phyloP scores from a whole-genome alignment of 345 rosid species.

The Psidium friedrichsthalianum region DNA sequence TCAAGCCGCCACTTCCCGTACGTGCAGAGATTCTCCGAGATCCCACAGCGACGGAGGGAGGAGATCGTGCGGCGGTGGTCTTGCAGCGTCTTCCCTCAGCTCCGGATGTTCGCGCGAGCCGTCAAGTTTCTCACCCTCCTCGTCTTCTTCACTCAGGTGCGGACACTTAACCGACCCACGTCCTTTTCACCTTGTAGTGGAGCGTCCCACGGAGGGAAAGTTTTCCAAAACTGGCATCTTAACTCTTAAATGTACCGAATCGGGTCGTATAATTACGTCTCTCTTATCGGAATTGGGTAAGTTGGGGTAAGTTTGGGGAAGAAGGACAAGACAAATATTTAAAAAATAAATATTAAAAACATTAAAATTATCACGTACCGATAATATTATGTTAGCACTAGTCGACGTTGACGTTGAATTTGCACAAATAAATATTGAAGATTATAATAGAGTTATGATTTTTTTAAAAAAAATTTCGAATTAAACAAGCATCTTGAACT shows the following conservation, averaged over 20 bases:
- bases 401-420: no score
- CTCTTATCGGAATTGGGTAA: no score
- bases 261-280: background rate
- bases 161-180: background rate
- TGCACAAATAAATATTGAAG: no score
- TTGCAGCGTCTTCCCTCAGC: conserved; percentile 24
- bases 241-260: background rate
- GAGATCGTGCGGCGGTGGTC: conserved; percentile 44
- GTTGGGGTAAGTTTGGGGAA: no score
- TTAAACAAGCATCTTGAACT: background rate
- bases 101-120: conserved; percentile 48
- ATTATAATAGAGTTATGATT: no score
- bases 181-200: background rate
- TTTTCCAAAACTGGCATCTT: background rate
- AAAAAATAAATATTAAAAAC: no score
- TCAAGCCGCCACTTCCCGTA: conserved; percentile 35
- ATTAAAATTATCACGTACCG: no score
- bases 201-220: background rate
- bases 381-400: no score
- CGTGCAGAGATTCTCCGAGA: conserved; percentile 31
- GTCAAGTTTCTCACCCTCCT: conserved; percentile 42
- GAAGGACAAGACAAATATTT: no score
- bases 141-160: conserved; percentile 74
- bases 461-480: no score
- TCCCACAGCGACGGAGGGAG: conserved; percentile 35